Evolutionary conservation across 1,284 basidiomycete genomes (phyloP), one percentile per base, ranked within the genome.

Genomic region (Mycena citricolor): DNA sequence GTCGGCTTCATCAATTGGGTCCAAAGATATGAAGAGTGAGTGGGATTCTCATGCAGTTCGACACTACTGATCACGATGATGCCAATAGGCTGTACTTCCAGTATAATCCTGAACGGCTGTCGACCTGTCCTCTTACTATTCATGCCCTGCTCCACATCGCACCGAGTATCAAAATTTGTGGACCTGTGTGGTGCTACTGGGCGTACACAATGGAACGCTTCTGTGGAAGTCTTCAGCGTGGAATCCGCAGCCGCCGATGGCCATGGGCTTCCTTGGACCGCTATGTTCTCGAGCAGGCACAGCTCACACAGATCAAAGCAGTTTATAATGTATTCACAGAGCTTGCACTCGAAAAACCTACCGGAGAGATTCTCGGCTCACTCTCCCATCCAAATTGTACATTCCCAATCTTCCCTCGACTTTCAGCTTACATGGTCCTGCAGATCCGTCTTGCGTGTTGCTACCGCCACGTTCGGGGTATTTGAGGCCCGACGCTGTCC

Each of bases 161-260:
- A 1, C 40, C 39, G 8, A 16, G 46, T 6, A 54, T 56, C 24
- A 40, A 57, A 28, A 41, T 24, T 0, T 54, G 43, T 5, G 68
- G 71, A 0, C 69, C 66, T 2, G 66, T 70, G 1, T 74, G 71
- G 70, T 54, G 54, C 2, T 67, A 68, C 33, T 74, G 71, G 71
- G 65, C 69, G 2, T 74, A 70, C 44, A 60, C 64, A 1, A 73
- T 63, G 57, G 65, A 68, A 43, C 56, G 58, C 0, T 64, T 56
- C 30, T 68, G 67, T 49, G 62, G 61, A 1, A 40, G 40, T 3
- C 36, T 69, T 0, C 38, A 43, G 24, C 61, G 44, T 2, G 49
- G 51, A 11, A 60, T 66, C 14, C 37, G 51, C 14, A 67, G 61
- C 26, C 48, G 57, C 1, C 44, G 60, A 0, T 58, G 57, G 49